Conservation (phyloP, 495 filamentous ascomycete genomes). For the Penicillium canariense region DNA sequence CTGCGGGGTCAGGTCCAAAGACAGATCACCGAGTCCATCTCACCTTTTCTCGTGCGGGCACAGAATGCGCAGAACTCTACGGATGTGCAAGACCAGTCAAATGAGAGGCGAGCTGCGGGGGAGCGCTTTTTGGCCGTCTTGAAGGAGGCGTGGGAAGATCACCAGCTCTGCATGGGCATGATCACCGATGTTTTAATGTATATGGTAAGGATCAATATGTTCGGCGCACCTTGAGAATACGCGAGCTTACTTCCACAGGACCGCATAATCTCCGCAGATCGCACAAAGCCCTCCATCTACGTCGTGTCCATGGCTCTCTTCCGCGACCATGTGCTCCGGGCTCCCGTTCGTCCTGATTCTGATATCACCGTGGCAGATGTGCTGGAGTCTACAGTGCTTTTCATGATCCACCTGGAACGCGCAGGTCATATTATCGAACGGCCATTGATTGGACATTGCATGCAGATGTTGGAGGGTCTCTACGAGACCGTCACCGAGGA, state of each 20-base stretch:
- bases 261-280: slow-evolving; percentile 70
- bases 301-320: slow-evolving; percentile 82
- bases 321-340: slow-evolving; percentile 73
- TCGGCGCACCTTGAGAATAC: no score
- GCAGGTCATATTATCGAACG: slow-evolving; percentile 88
- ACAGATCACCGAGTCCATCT: slow-evolving; percentile 58
- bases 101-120: slow-evolving; percentile 74
- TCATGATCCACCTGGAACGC: slow-evolving; percentile 89
- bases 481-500: slow-evolving; percentile 78
- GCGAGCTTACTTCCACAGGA: slow-evolving; percentile 49
- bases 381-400: slow-evolving; percentile 77
- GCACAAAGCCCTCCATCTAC: slow-evolving; percentile 75
- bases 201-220: slow-evolving; percentile 56
- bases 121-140: slow-evolving; percentile 79
- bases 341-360: slow-evolving; percentile 45
- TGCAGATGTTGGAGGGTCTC: slow-evolving; percentile 87
- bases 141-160: slow-evolving; percentile 78
- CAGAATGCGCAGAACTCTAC: slow-evolving; percentile 37
- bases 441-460: slow-evolving; percentile 73
- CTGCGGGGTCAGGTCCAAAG: slow-evolving; percentile 66
- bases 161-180: slow-evolving; percentile 95
- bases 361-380: slow-evolving; percentile 58
- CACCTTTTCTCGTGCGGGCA: slow-evolving; percentile 53
- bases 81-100: slow-evolving; percentile 54
- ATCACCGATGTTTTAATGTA: slow-evolving; percentile 98